Evolutionary conservation across 306 rosid genomes (phyloP).

Genomic region (Hippophae tibetana): DNA sequence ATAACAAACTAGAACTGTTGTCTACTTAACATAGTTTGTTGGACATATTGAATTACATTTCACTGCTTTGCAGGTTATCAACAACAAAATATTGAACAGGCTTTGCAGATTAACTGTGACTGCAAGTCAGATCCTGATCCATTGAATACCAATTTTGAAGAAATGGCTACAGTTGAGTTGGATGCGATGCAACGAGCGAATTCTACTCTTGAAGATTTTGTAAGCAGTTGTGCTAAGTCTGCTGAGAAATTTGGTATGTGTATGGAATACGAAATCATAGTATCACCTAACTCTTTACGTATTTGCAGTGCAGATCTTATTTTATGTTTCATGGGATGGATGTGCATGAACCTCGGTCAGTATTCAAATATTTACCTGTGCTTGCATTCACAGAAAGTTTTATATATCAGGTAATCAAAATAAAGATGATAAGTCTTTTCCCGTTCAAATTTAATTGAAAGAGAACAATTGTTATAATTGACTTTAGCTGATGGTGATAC

Average conservation of each 20-base stretch:
- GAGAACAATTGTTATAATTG: slow-evolving; percentile 1
- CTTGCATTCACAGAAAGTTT: slow-evolving; percentile 84
- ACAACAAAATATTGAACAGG: slow-evolving; percentile 25
- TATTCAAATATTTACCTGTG: slow-evolving; percentile 65
- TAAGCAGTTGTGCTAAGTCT: slow-evolving; percentile 26
- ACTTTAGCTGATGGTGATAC: slow-evolving; percentile 9
- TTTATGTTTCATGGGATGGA: slow-evolving; percentile 93
- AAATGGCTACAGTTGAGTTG: slow-evolving; percentile 46
- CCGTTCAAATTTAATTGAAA: neutral
- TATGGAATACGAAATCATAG: neutral
- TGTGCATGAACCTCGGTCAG: slow-evolving; percentile 45
- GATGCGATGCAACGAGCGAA: slow-evolving; percentile 80
- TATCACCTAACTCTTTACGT: no score
- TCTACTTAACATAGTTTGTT: neutral
- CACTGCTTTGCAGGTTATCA: slow-evolving; percentile 29
- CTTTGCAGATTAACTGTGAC: slow-evolving; percentile 22
- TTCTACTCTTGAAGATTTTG: slow-evolving; percentile 94
- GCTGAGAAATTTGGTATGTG: neutral
- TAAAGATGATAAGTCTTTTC: slow-evolving; percentile 10
- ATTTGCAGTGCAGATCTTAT: slow-evolving; percentile 86
- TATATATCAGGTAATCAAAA: slow-evolving; percentile 71
- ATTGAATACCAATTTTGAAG: slow-evolving; percentile 23
- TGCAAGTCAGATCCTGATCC: slow-evolving; percentile 16
- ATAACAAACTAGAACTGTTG: neutral
- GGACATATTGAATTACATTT: slow-evolving; percentile 7